A percentile compares a stretch with the other conserved stretches of the same genome.
phyloP scores from a whole-genome alignment of 345 rosid genomes.

The Populus pruinosa region DNA sequence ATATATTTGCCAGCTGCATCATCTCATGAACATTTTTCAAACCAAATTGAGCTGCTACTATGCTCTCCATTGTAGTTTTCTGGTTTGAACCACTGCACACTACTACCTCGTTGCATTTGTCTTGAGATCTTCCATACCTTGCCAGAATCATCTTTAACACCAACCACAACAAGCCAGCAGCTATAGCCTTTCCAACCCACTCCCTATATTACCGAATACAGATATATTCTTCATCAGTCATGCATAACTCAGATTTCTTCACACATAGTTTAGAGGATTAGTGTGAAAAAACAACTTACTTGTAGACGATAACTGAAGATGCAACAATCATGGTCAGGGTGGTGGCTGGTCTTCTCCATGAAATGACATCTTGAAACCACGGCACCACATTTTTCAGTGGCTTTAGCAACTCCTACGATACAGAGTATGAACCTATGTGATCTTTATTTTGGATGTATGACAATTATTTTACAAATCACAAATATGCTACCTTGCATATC shows the following conservation, averaged over 20 bases:
- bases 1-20: constrained; percentile 52
- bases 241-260: background rate
- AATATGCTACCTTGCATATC: background rate
- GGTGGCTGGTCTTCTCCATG: constrained; percentile 58
- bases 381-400: constrained; percentile 43
- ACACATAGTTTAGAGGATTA: background rate
- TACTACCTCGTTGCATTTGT: constrained; percentile 47
- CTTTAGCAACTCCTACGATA: constrained; percentile 63
- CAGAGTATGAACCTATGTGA: background rate
- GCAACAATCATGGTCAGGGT: constrained; percentile 35
- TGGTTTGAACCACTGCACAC: constrained; percentile 59
- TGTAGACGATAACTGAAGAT: constrained; percentile 40
- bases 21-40: constrained; percentile 47
- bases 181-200: constrained; percentile 71
- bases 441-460: background rate
- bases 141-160: constrained; percentile 53
- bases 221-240: background rate
- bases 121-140: constrained; percentile 34
- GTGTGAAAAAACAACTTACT: constrained; percentile 39
- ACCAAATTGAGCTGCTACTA: constrained; percentile 74
- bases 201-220: constrained; percentile 41
- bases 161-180: constrained; percentile 45
- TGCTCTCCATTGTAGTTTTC: constrained; percentile 54
- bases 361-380: constrained; percentile 45
- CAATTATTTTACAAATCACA: background rate